Percentiles rank a stretch among this genome's conserved stretches.
Conservation (phyloP, 139 green algal species). For the Picochlorum sp. region DNA sequence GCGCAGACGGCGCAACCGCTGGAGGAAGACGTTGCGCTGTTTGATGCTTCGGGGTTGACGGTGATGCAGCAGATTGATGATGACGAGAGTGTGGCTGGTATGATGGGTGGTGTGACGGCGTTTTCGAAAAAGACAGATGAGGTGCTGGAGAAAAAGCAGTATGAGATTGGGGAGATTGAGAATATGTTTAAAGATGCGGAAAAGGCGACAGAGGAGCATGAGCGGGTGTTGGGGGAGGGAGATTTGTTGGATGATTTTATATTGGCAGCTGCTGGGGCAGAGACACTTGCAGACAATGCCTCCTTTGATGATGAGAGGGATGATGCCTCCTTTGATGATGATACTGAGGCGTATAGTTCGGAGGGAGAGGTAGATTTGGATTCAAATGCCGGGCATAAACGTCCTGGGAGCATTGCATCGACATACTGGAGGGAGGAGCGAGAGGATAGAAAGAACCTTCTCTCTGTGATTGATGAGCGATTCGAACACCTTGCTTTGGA, state of each 20-base stretch:
- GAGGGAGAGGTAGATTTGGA: slow-evolving; percentile 1
- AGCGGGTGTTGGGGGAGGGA: slow-evolving; percentile 21
- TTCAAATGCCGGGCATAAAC: background rate
- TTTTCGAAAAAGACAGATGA: slow-evolving; percentile 25
- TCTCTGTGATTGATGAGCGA: slow-evolving; percentile 48
- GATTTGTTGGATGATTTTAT: slow-evolving; percentile 71
- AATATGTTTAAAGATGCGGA: slow-evolving; percentile 27
- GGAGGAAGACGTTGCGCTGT: slow-evolving; percentile 32
- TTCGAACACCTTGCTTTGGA: slow-evolving; percentile 60
- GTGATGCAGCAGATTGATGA: slow-evolving; percentile 21
- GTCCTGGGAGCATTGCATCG: slow-evolving; percentile 48
- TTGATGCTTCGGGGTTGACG: slow-evolving; percentile 34
- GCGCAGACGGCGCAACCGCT: slow-evolving; percentile 9
- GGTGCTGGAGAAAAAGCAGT: background rate
- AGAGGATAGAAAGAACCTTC: slow-evolving; percentile 40
- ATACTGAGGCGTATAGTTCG: slow-evolving; percentile 6
- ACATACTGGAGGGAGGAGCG: slow-evolving; percentile 66
- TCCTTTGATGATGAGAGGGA: background rate
- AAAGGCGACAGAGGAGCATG: background rate
- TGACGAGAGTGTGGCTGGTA: slow-evolving; percentile 28
- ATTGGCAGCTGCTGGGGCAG: slow-evolving; percentile 23
- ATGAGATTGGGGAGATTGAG: slow-evolving; percentile 37
- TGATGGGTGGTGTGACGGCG: slow-evolving; percentile 39
- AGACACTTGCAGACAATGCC: background rate
- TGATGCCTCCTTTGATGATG: background rate